Evolutionary conservation across 225 moss, liverwort and hornwort species (phyloP), one percentile per base, ranked within the genome.

Genomic region (Physcomitrellopsis africana): DNA sequence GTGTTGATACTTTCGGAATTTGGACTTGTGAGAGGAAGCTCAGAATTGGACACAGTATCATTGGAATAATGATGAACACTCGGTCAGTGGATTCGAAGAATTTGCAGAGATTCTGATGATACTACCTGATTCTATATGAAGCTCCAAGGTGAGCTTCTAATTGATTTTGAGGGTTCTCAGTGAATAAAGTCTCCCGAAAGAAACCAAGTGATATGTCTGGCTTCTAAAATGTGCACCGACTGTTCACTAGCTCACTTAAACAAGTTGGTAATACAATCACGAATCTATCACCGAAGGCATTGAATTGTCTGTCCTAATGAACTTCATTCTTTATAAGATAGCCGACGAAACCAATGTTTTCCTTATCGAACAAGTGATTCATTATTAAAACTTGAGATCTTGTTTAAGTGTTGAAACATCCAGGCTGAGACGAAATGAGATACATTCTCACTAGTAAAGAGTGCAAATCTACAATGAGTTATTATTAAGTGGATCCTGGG

Each of bases 361-460:
- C 3, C 11, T 59, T 13, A 11, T 59, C 26, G 48, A 10, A 51
- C 20, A 22, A 19, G 5, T 15, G 14, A 32, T 48, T 18, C 20
- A 22, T 10, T 49, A 51, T 20, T 72, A 19, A 51, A 27, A 51
- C 68, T 68, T 68, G 22, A 69, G 69, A 9, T 55, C 55, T 23
- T 24, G 16, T 27, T 20, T 23, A 17, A 42, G 17, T 62, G 60
- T 45, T 52, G 17, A 18, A 71, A 71, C 17, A 65, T 44, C 60
- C 32, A 78, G 64, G 60, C 63, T 43, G 9, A 18, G 42, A 62
- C 47, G 73, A 49, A 72, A 48, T 32, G 73, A 72, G 16, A 82
- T 82, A 83, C 26, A 70, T 42, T 44, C 53, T 63, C 29, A 23
- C 62, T 77, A 73, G 61, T 15, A 9, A 69, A 23, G 44, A 15